These are phyloP conservation scores for Orbilia brochopaga DNA, from an alignment of 2,329 filamentous ascomycete species.

Conservation along the genomic window DNA sequence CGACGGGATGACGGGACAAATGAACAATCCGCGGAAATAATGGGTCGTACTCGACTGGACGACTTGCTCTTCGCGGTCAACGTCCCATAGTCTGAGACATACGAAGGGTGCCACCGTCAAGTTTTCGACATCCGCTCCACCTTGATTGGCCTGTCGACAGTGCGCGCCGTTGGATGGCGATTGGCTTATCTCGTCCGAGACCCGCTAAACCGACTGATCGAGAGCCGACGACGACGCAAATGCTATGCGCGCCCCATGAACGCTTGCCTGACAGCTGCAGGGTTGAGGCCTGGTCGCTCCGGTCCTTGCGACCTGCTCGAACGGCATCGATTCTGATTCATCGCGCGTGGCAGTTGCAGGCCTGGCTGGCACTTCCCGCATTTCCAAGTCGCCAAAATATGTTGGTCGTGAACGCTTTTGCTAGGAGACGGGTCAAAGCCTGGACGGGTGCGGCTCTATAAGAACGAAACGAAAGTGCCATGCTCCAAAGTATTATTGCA, in stretches of 20 bases:
- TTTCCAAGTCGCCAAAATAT: conserved; percentile 5
- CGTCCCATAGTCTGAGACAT: no score
- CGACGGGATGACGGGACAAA: no score
- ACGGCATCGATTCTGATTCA: conserved; percentile 34
- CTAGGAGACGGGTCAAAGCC: conserved; percentile 4
- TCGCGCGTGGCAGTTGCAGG: background rate
- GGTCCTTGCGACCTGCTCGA: conserved; percentile 36
- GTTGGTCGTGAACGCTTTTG: no score
- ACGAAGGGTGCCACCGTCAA: no score
- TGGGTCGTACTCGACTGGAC: no score
- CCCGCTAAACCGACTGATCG: background rate
- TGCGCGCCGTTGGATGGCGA: background rate
- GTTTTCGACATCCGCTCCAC: no score
- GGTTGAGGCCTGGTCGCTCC: conserved; percentile 10
- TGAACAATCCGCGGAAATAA: no score
- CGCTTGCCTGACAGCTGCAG: conserved; percentile 17
- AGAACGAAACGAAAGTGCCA: conserved; percentile 22
- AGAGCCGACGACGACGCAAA: background rate
- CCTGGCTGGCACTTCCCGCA: conserved; percentile 17
- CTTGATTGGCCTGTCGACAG: no score
- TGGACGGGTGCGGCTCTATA: conserved; percentile 30
- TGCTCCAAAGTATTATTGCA: no score
- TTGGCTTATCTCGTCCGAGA: conserved; percentile 5
- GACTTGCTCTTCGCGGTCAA: no score
- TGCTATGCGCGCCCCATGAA: background rate